Percentiles rank a stretch among this genome's conserved stretches.
Evolutionary conservation across 176 grass and related monocot genomes (phyloP).

Genomic region (Neostapfia colusana): DNA sequence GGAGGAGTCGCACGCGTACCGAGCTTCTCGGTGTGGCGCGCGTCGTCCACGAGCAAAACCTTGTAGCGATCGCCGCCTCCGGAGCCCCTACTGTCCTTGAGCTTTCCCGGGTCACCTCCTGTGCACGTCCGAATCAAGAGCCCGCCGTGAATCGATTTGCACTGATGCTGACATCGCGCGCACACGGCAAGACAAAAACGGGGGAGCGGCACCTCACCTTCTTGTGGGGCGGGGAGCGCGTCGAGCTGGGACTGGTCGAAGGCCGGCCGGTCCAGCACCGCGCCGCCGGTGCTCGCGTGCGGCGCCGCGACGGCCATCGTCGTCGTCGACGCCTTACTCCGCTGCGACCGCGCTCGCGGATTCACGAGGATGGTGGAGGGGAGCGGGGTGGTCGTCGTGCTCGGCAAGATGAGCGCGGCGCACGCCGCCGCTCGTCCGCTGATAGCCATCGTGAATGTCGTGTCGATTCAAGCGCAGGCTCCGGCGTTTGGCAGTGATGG

Average conservation of each 20-base stretch:
- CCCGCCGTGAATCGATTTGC: not conserved
- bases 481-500: not conserved
- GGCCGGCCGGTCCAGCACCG: constrained; percentile 56
- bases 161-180: not conserved
- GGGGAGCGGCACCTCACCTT: constrained; percentile 37
- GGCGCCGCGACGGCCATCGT: not conserved
- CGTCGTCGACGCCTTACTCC: not conserved
- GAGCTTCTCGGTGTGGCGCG: constrained; percentile 59
- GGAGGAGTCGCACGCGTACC: constrained; percentile 18
- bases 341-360: not conserved
- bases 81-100: constrained; percentile 41
- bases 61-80: constrained; percentile 68
- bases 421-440: constrained; percentile 42
- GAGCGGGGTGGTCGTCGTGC: not conserved
- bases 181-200: not conserved
- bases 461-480: not conserved
- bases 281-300: constrained; percentile 29
- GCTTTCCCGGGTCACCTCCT: constrained; percentile 60
- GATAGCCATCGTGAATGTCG: constrained; percentile 39
- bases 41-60: constrained; percentile 70
- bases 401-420: constrained; percentile 31
- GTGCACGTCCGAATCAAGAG: not conserved
- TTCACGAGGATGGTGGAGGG: constrained; percentile 7
- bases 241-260: constrained; percentile 69
- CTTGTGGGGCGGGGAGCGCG: constrained; percentile 39